phyloP scores from a whole-genome alignment of 2,329 filamentous ascomycete species.

The Colletotrichum aenigma region DNA sequence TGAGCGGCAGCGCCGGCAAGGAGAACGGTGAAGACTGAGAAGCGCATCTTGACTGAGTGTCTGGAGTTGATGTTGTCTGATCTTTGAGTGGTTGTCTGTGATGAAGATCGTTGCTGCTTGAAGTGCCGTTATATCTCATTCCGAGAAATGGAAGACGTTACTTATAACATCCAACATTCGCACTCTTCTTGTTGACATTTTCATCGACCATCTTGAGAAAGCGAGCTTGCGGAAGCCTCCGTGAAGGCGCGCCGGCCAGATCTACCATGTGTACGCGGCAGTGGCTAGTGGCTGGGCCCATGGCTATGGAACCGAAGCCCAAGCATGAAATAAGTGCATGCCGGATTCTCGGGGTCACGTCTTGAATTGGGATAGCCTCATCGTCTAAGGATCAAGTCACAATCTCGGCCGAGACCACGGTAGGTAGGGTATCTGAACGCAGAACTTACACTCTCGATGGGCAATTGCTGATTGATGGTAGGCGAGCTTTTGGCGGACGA shows the following conservation, averaged over 20 bases:
- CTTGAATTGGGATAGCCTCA: neutral
- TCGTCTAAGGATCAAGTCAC: neutral
- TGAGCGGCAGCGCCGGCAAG: neutral
- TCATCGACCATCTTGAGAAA: neutral
- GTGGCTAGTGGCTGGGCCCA: neutral
- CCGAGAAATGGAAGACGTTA: neutral
- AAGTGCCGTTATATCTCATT: neutral
- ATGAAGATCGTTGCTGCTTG: neutral
- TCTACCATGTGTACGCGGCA: neutral
- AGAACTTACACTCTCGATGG: neutral
- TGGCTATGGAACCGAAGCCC: neutral
- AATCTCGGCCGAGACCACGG: neutral
- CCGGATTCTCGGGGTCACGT: neutral
- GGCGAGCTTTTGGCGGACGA: too few relatives aligned
- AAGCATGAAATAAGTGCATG: neutral
- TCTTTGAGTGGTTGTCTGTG: neutral
- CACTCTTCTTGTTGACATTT: neutral
- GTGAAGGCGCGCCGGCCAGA: neutral
- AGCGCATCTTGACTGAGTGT: neutral
- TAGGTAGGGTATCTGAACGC: neutral
- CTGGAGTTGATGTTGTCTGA: neutral
- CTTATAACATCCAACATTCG: neutral
- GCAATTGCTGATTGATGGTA: neutral
- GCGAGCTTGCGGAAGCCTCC: neutral
- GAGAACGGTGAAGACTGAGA: neutral